Conservation (phyloP, 2,329 filamentous ascomycete genomes). For the Rutstroemia sydowiana region DNA sequence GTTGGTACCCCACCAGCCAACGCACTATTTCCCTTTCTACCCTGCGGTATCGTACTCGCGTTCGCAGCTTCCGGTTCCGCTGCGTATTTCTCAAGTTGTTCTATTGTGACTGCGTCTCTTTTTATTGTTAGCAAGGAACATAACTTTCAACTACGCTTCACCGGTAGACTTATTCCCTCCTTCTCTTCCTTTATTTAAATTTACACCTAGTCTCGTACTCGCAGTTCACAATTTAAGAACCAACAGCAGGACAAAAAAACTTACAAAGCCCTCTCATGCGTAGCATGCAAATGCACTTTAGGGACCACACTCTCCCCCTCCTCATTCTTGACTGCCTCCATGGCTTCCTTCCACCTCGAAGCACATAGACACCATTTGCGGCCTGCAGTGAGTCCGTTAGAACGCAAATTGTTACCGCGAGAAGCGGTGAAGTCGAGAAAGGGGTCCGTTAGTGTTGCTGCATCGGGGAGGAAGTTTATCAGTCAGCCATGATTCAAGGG, state of each 20-base stretch:
- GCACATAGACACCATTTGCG: constrained; percentile 60
- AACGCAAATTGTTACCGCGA: constrained; percentile 51
- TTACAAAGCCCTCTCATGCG: constrained; percentile 31
- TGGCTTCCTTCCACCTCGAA: constrained; percentile 50
- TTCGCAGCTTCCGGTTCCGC: constrained; percentile 20
- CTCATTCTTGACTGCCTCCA: constrained; percentile 15
- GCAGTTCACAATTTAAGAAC: no score
- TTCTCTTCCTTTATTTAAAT: no score
- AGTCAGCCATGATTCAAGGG: no score
- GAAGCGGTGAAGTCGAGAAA: constrained; percentile 55
- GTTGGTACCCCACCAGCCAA: constrained; percentile 13
- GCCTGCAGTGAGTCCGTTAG: constrained; percentile 46
- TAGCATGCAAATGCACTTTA: constrained; percentile 32
- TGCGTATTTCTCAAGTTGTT: constrained; percentile 30
- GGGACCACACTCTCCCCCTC: constrained; percentile 20
- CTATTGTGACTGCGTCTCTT: constrained; percentile 21
- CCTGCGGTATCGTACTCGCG: constrained; percentile 18
- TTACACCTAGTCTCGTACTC: no score
- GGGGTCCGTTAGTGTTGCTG: constrained; percentile 49
- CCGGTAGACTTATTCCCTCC: no score
- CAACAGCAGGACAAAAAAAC: constrained; percentile 2
- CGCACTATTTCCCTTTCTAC: constrained; percentile 10
- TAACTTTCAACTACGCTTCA: no score
- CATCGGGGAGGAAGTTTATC: no score
- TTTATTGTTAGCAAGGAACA: no score